These are phyloP conservation scores for Lactarius trivialis DNA, from an alignment of 768 basidiomycete genomes.

Conservation along the genomic window DNA sequence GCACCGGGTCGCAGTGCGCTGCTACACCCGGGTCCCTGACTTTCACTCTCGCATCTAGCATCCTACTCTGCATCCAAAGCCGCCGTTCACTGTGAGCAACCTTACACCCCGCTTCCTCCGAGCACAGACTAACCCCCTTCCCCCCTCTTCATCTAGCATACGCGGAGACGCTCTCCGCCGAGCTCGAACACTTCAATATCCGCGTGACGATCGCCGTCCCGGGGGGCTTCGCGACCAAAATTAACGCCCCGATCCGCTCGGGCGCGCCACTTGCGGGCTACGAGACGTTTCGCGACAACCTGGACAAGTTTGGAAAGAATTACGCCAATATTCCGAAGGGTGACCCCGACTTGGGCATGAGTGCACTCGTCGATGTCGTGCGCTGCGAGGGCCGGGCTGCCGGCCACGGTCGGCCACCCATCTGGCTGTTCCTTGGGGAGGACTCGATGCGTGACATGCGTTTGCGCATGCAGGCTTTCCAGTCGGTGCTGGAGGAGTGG, in stretches of 20 bases:
- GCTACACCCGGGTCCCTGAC: too few species aligned
- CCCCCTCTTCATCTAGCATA: constrained; percentile 18
- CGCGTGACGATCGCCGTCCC: constrained; percentile 27
- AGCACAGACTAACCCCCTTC: neutral
- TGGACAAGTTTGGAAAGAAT: neutral
- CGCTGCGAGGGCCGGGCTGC: constrained; percentile 26
- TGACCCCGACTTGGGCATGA: constrained; percentile 28
- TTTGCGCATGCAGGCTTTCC: neutral
- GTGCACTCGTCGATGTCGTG: constrained; percentile 28
- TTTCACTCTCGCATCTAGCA: constrained; percentile 4
- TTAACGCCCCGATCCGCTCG: neutral
- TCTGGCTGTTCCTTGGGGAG: constrained; percentile 27
- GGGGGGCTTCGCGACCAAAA: constrained; percentile 25
- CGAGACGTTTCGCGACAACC: constrained; percentile 14
- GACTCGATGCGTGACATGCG: constrained; percentile 26
- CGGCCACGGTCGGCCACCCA: constrained; percentile 21
- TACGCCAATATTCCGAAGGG: constrained; percentile 14
- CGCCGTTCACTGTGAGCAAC: constrained; percentile 23
- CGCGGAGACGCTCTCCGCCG: constrained; percentile 26
- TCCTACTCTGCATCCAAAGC: constrained; percentile 27
- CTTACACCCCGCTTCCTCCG: neutral
- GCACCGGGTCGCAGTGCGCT: neutral
- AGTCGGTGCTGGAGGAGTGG: constrained; percentile 4
- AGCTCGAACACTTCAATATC: constrained; percentile 29
- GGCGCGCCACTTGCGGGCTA: constrained; percentile 21